These are phyloP conservation scores for Fraxinus excelsior DNA, from an alignment of 257 asterid genomes.

Conservation along the genomic window DNA sequence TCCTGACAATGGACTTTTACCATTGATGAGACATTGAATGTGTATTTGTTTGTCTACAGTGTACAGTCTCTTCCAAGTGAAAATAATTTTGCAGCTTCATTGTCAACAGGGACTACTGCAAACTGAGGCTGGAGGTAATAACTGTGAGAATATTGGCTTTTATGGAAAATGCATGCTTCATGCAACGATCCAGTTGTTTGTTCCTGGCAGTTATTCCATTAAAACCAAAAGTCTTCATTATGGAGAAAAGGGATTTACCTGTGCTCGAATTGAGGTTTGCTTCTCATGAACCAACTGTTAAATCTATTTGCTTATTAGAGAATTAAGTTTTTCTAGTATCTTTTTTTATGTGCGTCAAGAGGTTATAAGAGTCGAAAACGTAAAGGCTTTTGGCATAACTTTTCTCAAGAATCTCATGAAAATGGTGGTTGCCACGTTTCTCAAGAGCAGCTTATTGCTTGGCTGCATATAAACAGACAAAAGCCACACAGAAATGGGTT, in stretches of 20 bases:
- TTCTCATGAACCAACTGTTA: slow-evolving; percentile 19
- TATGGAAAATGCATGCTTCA: slow-evolving; percentile 36
- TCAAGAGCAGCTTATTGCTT: slow-evolving; percentile 71
- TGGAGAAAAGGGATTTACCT: slow-evolving; percentile 40
- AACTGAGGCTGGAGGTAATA: slow-evolving; percentile 42
- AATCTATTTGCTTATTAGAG: slow-evolving; percentile 3
- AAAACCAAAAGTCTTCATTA: slow-evolving; percentile 32
- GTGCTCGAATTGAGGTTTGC: slow-evolving; percentile 69
- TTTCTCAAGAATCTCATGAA: slow-evolving; percentile 32
- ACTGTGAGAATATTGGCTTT: slow-evolving; percentile 32
- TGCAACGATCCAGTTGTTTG: slow-evolving; percentile 20
- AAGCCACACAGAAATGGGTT: slow-evolving; percentile 40
- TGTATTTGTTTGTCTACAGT: neutral
- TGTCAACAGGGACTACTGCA: slow-evolving; percentile 40
- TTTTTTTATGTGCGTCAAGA: slow-evolving; percentile 41
- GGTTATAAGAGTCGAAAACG: slow-evolving; percentile 58
- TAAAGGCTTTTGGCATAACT: slow-evolving; percentile 40
- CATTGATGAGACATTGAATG: neutral
- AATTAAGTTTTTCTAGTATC: slow-evolving; percentile 5
- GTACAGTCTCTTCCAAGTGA: slow-evolving; percentile 2
- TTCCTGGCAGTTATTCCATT: slow-evolving; percentile 15
- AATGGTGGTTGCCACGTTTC: slow-evolving; percentile 52
- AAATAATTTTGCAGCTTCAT: neutral
- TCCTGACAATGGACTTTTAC: neutral
- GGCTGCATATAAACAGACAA: slow-evolving; percentile 57